Conservation (phyloP, 164 flowering plant genomes). For the Litsea cubeba region DNA sequence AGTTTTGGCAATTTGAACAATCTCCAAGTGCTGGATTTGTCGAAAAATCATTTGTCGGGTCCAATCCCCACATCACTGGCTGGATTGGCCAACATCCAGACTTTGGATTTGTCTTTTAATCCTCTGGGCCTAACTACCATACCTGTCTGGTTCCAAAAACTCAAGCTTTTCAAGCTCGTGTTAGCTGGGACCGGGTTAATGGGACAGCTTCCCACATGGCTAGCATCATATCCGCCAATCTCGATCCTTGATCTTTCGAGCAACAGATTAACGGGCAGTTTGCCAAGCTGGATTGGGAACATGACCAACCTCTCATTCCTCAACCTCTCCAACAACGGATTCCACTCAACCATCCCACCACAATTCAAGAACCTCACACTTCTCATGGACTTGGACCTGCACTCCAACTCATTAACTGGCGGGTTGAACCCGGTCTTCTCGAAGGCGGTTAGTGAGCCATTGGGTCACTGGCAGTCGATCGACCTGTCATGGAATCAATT, state of each 20-base stretch:
- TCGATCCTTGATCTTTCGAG: constrained; percentile 56
- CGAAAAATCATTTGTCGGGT: constrained; percentile 52
- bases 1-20: constrained; percentile 42
- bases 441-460: constrained; percentile 30
- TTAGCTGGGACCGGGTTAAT: constrained; percentile 54
- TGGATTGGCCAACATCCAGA: constrained; percentile 28
- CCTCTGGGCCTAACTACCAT: constrained; percentile 37
- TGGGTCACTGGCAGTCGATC: constrained; percentile 45
- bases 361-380: constrained; percentile 44
- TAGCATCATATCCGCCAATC: constrained; percentile 36
- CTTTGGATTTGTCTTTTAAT: constrained; percentile 57
- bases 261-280: constrained; percentile 44
- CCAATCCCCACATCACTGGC: constrained; percentile 42
- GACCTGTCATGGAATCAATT: constrained; percentile 53
- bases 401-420: constrained; percentile 52
- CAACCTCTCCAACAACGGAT: constrained; percentile 62
- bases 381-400: constrained; percentile 60
- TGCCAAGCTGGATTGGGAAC: constrained; percentile 68
- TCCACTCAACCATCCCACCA: constrained; percentile 45
- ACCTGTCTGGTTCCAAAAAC: constrained; percentile 41
- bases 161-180: constrained; percentile 34
- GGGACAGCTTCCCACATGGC: constrained; percentile 49
- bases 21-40: constrained; percentile 45
- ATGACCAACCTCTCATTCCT: constrained; percentile 56
- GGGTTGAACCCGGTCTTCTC: constrained; percentile 23